Base-by-base conservation (phyloP, 192 early-diverging fungal species). In the Entomortierella lignicola region DNA sequence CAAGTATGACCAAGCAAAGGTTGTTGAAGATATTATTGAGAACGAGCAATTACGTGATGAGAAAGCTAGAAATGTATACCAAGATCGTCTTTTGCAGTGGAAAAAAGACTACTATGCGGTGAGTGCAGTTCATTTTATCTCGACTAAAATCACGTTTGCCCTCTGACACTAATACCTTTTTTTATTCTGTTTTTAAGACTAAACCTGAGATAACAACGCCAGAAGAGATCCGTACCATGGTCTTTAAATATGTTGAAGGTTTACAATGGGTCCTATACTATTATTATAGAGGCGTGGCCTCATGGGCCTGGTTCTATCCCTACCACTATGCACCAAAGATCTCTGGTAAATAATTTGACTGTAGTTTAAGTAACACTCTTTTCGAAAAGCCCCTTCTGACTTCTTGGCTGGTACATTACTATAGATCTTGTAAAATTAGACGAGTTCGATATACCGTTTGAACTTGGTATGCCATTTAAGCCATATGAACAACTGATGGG, bases 401-500 rank as follows among this genome's bases (percentile, higher is more conserved):
- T 57, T 32, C 2, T 34, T 34, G 13, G 31, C 34, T 31, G 6
- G 8, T 57, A 34, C 34, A 6, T 34, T 34, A 30, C 21, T 34
- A 20, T 57, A 84, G 89, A 91, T 63, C 53, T 91, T 15, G 74
- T 80, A 8, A 71, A 84, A 32, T 69, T 94, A 55, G 66, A 71
- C 0, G 77, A 83, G 20, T 92, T 90, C 81, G 68, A 83, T 54
- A 71, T 95, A n/a, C 80, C 87, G 42, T 99, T 99, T 61, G 89
- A 92, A 34, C 85, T 91, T 21, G 95, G 95, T 32, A 70, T 65
- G 26, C 98, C 98, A 0, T 99, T 98, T 86, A 92, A 90, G 47
- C 97, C 98, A 4, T 96, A 94, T 72, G 97, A 99, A 81, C 98
- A 99, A 82, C 88, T 99, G 26, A 98, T 99, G 98, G 96, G 97